Percentiles rank a stretch among this genome's conserved stretches.
Conservation (phyloP, 106 monocot genomes). For the Dendrobium huoshanense region DNA sequence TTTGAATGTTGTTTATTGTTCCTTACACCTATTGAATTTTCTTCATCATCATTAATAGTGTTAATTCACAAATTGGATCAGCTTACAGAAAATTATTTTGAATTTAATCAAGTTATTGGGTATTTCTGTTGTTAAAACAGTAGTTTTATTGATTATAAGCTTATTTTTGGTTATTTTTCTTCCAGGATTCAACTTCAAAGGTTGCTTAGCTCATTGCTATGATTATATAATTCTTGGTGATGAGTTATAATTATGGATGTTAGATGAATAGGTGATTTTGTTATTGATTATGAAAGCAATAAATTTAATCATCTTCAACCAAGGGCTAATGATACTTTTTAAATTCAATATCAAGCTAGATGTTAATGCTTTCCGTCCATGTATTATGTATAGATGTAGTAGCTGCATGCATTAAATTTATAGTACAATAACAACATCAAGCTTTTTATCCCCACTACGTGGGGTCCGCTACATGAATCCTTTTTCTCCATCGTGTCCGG, state of each 20-base stretch:
- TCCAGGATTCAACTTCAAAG: not conserved
- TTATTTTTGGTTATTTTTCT: not conserved
- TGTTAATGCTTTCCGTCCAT: not conserved
- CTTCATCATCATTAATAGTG: not conserved
- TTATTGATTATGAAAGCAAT: too few relatives aligned
- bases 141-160: not conserved
- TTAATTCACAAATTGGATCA: not conserved
- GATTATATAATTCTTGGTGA: not conserved
- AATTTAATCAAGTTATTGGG: not conserved
- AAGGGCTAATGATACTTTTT: too few relatives aligned
- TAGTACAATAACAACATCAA: too few relatives aligned
- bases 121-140: not conserved
- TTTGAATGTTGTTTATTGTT: not conserved
- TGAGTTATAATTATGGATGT: too few relatives aligned
- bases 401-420: not conserved
- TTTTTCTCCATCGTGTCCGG: too few relatives aligned
- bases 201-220: not conserved
- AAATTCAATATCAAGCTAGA: too few relatives aligned
- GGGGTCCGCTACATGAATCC: too few relatives aligned
- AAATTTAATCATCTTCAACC: too few relatives aligned
- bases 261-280: too few relatives aligned
- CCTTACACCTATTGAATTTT: not conserved
- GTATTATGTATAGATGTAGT: not conserved
- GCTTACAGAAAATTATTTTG: not conserved
- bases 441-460: too few relatives aligned